Evolutionary conservation across 345 rosid species (phyloP).

Genomic region (Conringia planisiliqua): DNA sequence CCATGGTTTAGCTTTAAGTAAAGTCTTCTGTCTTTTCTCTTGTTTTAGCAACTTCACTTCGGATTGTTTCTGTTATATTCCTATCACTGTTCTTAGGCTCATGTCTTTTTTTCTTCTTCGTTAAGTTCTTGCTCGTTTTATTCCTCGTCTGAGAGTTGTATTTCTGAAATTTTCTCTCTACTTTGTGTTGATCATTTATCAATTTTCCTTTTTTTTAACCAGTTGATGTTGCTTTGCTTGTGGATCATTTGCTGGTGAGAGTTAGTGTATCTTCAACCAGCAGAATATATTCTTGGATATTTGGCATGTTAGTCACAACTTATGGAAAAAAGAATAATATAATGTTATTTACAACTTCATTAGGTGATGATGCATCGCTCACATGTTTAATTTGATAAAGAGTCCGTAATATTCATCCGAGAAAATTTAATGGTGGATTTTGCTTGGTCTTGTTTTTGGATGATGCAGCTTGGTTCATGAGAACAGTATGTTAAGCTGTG

Average conservation of each 20-base stretch:
- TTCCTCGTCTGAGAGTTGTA: neutral
- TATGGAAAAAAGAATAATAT: neutral
- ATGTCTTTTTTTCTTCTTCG: neutral
- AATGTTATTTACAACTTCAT: neutral
- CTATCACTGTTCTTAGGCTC: conserved; percentile 3
- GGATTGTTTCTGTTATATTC: neutral
- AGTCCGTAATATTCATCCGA: neutral
- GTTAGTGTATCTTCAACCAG: neutral
- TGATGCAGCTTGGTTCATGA: conserved; percentile 5
- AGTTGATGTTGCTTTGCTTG: neutral
- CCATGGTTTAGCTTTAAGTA: conserved; percentile 13
- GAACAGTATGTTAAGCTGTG: neutral
- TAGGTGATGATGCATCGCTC: neutral
- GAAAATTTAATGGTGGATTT: neutral
- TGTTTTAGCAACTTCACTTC: conserved; percentile 8
- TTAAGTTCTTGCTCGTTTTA: neutral
- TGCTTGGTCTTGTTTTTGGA: neutral
- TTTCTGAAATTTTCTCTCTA: neutral
- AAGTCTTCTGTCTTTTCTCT: conserved; percentile 15
- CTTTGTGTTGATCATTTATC: neutral
- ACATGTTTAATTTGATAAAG: neutral
- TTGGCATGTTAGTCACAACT: neutral
- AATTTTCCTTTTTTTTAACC: neutral
- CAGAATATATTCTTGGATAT: neutral
- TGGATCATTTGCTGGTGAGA: conserved; percentile 7